These are phyloP conservation scores for Diaporthe nobilis DNA, from an alignment of 2,329 filamentous ascomycete genomes.

Conservation along the genomic window DNA sequence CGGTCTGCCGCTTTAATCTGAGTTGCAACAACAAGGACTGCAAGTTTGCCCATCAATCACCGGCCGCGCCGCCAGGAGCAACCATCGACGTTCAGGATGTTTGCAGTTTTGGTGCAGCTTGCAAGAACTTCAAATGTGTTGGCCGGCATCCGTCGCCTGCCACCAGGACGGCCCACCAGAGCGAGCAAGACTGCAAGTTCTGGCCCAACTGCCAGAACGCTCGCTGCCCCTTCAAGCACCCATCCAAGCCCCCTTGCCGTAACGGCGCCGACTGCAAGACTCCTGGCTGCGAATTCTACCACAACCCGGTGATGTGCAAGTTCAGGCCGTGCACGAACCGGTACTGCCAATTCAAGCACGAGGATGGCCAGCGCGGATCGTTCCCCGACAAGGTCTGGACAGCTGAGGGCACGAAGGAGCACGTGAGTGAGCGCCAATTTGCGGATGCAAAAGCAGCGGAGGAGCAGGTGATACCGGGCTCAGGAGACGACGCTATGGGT, in stretches of 20 bases:
- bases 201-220: constrained; percentile 93
- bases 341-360: constrained; percentile 90
- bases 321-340: constrained; percentile 93
- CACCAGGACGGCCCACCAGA: constrained; percentile 81
- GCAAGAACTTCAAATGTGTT: constrained; percentile 96
- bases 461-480: constrained; percentile 78
- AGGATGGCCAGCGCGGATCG: constrained; percentile 87
- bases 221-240: constrained; percentile 90
- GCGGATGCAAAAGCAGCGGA: constrained; percentile 78
- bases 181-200: constrained; percentile 90
- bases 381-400: constrained; percentile 95
- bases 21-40: constrained; percentile 91
- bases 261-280: constrained; percentile 91
- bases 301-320: constrained; percentile 87
- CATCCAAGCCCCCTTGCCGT: constrained; percentile 86
- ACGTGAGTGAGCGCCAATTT: constrained; percentile 92
- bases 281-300: constrained; percentile 89
- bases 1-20: constrained; percentile 90
- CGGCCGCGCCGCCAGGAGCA: constrained; percentile 83
- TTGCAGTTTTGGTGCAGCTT: constrained; percentile 89
- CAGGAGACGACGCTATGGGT: constrained; percentile 56
- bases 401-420: constrained; percentile 70
- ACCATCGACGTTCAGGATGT: constrained; percentile 84
- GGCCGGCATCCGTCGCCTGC: constrained; percentile 94
- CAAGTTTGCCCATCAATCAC: constrained; percentile 94